These are phyloP conservation scores for Gaillardinia entomophila DNA, from an alignment of 805 yeast species.

Conservation along the genomic window DNA sequence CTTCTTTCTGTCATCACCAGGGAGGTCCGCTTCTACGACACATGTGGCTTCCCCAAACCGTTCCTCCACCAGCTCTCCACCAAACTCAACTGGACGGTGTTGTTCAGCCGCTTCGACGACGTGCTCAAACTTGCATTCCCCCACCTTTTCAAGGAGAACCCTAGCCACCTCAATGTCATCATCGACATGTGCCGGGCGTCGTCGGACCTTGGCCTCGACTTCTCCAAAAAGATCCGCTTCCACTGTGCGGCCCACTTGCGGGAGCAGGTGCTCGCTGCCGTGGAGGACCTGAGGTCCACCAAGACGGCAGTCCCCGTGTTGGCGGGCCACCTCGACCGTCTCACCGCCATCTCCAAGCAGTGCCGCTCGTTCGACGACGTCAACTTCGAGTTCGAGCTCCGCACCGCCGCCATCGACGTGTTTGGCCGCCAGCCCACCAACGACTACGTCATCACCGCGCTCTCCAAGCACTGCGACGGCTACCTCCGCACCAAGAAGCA, in stretches of 20 bases:
- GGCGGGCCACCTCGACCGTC: not conserved
- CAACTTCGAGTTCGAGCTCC: slow-evolving; percentile 24
- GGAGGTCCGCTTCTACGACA: slow-evolving; percentile 7
- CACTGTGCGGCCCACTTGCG: slow-evolving; percentile 19
- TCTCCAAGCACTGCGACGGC: slow-evolving; percentile 27
- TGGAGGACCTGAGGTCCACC: not conserved
- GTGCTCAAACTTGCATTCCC: slow-evolving; percentile 13
- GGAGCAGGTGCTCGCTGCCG: not conserved
- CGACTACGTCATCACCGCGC: slow-evolving; percentile 11
- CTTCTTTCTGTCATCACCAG: no score
- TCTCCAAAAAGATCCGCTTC: slow-evolving; percentile 12
- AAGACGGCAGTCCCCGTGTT: not conserved
- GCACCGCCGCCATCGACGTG: slow-evolving; percentile 21
- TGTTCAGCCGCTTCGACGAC: slow-evolving; percentile 20
- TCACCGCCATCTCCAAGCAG: not conserved
- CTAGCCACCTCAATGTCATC: not conserved
- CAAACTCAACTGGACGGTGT: slow-evolving; percentile 23
- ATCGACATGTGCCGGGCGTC: not conserved
- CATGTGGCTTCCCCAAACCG: slow-evolving; percentile 4
- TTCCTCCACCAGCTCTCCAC: slow-evolving; percentile 13
- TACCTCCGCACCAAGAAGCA: slow-evolving; percentile 14
- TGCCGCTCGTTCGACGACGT: slow-evolving; percentile 10
- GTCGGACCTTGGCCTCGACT: slow-evolving; percentile 6
- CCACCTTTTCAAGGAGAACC: not conserved
- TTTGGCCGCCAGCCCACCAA: slow-evolving; percentile 9